Percentiles rank a stretch among this genome's conserved stretches.
These are phyloP conservation scores for Abelmoschus esculentus DNA, from an alignment of 345 rosid species.

Conservation along the genomic window DNA sequence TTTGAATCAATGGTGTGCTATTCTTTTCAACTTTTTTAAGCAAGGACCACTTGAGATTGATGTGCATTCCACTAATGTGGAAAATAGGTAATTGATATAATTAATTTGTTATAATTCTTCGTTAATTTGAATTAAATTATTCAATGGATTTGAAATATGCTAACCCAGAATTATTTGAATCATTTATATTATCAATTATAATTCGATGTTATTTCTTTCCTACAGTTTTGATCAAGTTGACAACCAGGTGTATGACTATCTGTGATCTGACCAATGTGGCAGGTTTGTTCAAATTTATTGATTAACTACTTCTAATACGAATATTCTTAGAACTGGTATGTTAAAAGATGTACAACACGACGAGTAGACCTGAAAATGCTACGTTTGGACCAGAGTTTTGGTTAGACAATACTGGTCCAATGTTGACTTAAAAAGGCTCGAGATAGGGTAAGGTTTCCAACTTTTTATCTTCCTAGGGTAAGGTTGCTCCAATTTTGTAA, in stretches of 20 bases:
- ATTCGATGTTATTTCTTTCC: neutral
- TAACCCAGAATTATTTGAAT: neutral
- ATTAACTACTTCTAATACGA: no score
- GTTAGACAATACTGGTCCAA: no score
- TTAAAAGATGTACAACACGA: no score
- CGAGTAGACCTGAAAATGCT: no score
- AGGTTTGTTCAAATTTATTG: no score
- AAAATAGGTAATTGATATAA: slow-evolving; percentile 37
- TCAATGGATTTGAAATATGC: neutral
- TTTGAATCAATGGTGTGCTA: slow-evolving; percentile 83
- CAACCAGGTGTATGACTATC: neutral
- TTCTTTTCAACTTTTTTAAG: slow-evolving; percentile 66
- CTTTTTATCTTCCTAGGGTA: no score
- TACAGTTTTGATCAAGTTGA: neutral
- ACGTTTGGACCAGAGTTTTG: no score
- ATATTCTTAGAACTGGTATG: no score
- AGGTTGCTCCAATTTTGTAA: no score
- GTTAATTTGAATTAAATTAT: neutral
- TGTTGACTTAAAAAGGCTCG: no score
- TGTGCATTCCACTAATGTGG: slow-evolving; percentile 32
- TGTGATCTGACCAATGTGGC: neutral
- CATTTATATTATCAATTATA: neutral
- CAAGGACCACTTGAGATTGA: slow-evolving; percentile 40
- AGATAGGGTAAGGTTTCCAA: no score
- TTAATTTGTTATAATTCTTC: neutral